These are phyloP conservation scores for Colletotrichum sp. DNA, from an alignment of 2,329 filamentous ascomycete genomes.

Conservation along the genomic window DNA sequence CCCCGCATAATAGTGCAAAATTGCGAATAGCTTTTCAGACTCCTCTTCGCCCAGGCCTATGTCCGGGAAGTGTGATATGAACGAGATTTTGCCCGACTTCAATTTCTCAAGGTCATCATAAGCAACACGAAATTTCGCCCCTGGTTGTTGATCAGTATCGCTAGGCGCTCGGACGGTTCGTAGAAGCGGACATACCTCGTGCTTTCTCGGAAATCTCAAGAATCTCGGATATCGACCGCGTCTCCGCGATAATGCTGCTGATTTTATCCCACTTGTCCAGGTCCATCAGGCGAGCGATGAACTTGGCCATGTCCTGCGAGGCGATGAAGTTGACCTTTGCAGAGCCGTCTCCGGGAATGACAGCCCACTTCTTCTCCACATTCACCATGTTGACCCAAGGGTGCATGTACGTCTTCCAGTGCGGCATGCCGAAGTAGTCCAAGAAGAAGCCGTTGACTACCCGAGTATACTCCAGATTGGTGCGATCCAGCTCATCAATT, in stretches of 20 bases:
- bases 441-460: slow-evolving; percentile 30
- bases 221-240: slow-evolving; percentile 40
- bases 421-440: slow-evolving; percentile 32
- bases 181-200: background rate
- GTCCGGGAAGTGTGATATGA: slow-evolving; percentile 22
- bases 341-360: slow-evolving; percentile 10
- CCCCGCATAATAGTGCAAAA: slow-evolving; percentile 25
- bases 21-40: slow-evolving; percentile 24
- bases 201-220: slow-evolving; percentile 35
- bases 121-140: background rate
- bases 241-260: slow-evolving; percentile 35
- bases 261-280: slow-evolving; percentile 43
- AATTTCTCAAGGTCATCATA: slow-evolving; percentile 24
- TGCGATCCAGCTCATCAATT: slow-evolving; percentile 3
- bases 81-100: slow-evolving; percentile 27
- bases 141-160: background rate
- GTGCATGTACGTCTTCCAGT: slow-evolving; percentile 31
- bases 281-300: slow-evolving; percentile 41
- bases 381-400: slow-evolving; percentile 25
- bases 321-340: slow-evolving; percentile 5
- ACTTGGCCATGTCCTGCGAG: slow-evolving; percentile 25
- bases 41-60: slow-evolving; percentile 22
- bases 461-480: slow-evolving; percentile 23
- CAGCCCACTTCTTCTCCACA: slow-evolving; percentile 11
- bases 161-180: background rate